Conservation (phyloP, 371 early-diverging fungal genomes). For the Vairimorpha ceranae region DNA sequence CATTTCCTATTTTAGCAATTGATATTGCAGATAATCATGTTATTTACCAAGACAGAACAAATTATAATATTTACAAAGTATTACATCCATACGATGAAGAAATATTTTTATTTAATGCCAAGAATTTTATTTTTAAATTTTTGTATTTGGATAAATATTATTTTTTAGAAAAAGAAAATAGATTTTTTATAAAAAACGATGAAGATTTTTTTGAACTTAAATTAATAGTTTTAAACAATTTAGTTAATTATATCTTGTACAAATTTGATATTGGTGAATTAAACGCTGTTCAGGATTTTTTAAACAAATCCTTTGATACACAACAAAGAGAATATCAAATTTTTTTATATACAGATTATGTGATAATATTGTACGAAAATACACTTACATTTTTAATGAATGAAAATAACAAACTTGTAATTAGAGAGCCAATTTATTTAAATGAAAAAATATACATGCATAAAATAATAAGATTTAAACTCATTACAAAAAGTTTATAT, state of each 20-base stretch:
- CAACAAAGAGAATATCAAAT: background rate
- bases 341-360: background rate
- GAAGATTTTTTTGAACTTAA: background rate
- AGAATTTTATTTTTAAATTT: background rate
- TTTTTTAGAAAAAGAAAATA: background rate
- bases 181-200: background rate
- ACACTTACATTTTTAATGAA: background rate
- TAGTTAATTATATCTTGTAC: no score
- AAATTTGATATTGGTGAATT: background rate
- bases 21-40: background rate
- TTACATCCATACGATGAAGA: slow-evolving; percentile 14
- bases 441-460: background rate
- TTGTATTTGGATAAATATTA: background rate
- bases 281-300: no score
- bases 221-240: background rate
- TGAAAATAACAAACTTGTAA: background rate
- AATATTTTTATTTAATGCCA: slow-evolving; percentile 14
- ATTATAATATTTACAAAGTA: slow-evolving; percentile 10
- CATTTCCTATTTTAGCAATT: background rate
- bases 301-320: no score
- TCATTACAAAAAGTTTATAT: background rate
- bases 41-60: slow-evolving; percentile 8
- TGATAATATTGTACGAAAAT: background rate
- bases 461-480: background rate
- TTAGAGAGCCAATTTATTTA: background rate